Evolutionary conservation across 768 basidiomycete genomes (phyloP).

Genomic region (Lactarius hatsudake): DNA sequence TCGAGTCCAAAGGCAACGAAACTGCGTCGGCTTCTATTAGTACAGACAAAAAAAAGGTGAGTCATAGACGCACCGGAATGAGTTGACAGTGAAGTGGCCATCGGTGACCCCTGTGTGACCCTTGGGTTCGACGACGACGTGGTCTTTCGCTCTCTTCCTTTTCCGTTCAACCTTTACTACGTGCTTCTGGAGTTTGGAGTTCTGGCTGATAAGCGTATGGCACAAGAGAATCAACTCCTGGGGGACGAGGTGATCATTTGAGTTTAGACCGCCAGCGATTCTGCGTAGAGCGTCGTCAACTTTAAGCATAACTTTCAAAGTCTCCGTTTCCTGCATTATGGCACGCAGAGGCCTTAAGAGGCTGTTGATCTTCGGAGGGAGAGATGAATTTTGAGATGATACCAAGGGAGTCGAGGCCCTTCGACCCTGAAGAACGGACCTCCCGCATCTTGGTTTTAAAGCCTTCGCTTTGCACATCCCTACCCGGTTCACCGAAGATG

Average conservation of each 20-base stretch:
- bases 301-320: conserved; percentile 71
- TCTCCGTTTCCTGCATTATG: conserved; percentile 84
- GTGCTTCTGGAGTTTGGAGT: conserved; percentile 80
- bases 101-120: conserved; percentile 52
- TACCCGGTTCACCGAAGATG: conserved; percentile 90
- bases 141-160: conserved; percentile 39
- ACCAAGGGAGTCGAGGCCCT: conserved; percentile 82
- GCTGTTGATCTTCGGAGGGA: conserved; percentile 71
- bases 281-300: conserved; percentile 88
- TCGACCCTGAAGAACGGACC: conserved; percentile 77
- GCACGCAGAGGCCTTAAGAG: conserved; percentile 76
- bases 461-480: conserved; percentile 81
- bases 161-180: conserved; percentile 39
- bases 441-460: conserved; percentile 96
- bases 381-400: conserved; percentile 77
- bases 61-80: conserved; percentile 79
- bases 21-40: conserved; percentile 37
- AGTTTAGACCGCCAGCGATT: conserved; percentile 79
- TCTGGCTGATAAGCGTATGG: conserved; percentile 87
- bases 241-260: conserved; percentile 69
- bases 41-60: conserved; percentile 8
- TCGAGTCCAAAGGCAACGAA: conserved; percentile 93
- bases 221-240: conserved; percentile 76
- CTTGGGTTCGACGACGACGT: conserved; percentile 76
- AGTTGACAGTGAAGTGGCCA: conserved; percentile 82